Conservation (phyloP, 495 filamentous ascomycete genomes). For the Podospora sp. region DNA sequence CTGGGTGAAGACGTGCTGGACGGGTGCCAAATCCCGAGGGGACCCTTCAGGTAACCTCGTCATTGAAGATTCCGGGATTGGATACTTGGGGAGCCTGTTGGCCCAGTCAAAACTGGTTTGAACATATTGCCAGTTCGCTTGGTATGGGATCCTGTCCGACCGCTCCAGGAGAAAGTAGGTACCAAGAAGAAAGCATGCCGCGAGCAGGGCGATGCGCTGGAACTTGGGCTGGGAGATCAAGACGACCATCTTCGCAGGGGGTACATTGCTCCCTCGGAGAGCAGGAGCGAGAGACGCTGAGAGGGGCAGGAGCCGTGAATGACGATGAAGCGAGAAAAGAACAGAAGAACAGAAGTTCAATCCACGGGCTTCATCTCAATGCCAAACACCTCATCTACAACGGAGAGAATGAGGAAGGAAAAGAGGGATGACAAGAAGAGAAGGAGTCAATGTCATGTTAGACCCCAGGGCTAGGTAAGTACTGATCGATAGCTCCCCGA, state of each 20-base stretch:
- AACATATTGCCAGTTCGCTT: slow-evolving; percentile 17
- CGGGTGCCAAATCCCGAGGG: slow-evolving; percentile 39
- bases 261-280: slow-evolving; percentile 28
- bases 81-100: slow-evolving; percentile 34
- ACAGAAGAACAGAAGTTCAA: background rate
- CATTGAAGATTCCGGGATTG: slow-evolving; percentile 36
- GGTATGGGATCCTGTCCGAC: slow-evolving; percentile 5
- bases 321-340: background rate
- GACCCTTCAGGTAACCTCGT: slow-evolving; percentile 38
- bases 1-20: slow-evolving; percentile 44
- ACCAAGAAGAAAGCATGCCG: slow-evolving; percentile 25
- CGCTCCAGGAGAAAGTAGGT: slow-evolving; percentile 24
- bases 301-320: background rate
- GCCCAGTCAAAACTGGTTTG: slow-evolving; percentile 50
- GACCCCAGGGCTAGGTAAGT: background rate
- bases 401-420: background rate
- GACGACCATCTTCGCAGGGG: slow-evolving; percentile 30
- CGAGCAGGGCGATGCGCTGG: slow-evolving; percentile 29
- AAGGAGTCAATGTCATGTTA: background rate
- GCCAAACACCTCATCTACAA: background rate
- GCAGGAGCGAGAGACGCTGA: background rate
- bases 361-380: background rate
- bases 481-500: background rate
- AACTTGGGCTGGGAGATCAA: slow-evolving; percentile 28
- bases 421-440: background rate